Evolutionary conservation across 2,329 filamentous ascomycete species (phyloP).

Genomic region (Lasiodiplodia hormozganensis): DNA sequence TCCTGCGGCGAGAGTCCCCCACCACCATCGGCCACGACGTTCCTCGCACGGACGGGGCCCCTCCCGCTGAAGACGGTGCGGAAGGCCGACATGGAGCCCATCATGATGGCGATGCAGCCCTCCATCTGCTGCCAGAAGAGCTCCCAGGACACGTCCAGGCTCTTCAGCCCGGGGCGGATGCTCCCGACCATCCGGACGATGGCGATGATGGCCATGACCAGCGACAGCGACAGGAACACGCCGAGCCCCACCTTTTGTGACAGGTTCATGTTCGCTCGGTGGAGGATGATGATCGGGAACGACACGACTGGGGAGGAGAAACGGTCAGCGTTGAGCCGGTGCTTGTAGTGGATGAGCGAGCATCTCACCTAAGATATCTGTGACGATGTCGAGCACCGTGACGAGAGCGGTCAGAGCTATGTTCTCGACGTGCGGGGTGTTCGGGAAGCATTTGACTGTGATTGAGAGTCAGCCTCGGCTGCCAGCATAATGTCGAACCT

Average conservation of each 20-base stretch:
- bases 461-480: not conserved
- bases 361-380: constrained; percentile 1
- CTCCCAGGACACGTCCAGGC: constrained; percentile 30
- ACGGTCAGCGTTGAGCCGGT: not conserved
- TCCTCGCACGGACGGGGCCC: too few relatives aligned
- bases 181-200: constrained; percentile 33
- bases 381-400: not conserved
- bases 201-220: constrained; percentile 14
- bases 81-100: constrained; percentile 36
- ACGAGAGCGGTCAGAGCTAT: not conserved
- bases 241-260: not conserved
- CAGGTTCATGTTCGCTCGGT: not conserved
- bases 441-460: not conserved
- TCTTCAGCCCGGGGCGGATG: constrained; percentile 25
- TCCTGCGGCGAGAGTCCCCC: too few relatives aligned
- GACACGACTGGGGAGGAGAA: not conserved
- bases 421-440: not conserved
- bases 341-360: too few relatives aligned
- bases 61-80: constrained; percentile 14
- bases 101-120: constrained; percentile 33
- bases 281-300: not conserved
- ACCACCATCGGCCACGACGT: too few relatives aligned
- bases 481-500: not conserved
- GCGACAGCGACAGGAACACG: not conserved
- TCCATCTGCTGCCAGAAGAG: constrained; percentile 35